Conservation (phyloP, 2,329 filamentous ascomycete species). For the Malbranchea cinnamomea region DNA sequence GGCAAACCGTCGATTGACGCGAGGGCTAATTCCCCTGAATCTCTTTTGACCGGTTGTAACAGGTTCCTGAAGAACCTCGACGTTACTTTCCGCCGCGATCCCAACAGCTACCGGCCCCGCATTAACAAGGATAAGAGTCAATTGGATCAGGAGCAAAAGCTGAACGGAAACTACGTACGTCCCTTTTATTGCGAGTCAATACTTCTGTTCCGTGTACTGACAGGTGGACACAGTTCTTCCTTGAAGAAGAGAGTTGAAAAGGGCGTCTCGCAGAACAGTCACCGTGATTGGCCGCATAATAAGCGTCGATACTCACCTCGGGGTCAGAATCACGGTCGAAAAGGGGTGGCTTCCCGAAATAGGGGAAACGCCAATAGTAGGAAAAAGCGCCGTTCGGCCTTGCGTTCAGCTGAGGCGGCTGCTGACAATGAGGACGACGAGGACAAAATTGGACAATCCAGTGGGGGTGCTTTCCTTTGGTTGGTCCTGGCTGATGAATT, state of each 20-base stretch:
- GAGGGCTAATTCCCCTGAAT: slow-evolving; percentile 80
- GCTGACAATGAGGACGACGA: too few species aligned
- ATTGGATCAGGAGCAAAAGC: slow-evolving; percentile 95
- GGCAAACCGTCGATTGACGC: slow-evolving; percentile 79
- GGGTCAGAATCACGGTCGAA: too few species aligned
- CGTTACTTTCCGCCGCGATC: slow-evolving; percentile 96
- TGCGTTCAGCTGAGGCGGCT: too few species aligned
- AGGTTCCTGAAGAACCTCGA: slow-evolving; percentile 90
- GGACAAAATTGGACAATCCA: too few species aligned
- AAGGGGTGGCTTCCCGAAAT: too few species aligned
- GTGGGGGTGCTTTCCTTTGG: too few species aligned
- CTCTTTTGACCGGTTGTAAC: slow-evolving; percentile 90
- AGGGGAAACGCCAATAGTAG: too few species aligned
- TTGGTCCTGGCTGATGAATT: too few species aligned
- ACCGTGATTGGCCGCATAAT: slow-evolving; percentile 25
- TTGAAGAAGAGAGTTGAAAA: slow-evolving; percentile 72
- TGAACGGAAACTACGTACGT: slow-evolving; percentile 77
- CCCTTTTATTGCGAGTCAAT: not conserved
- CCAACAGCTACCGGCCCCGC: slow-evolving; percentile 86
- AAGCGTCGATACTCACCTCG: too few species aligned
- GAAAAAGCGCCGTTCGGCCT: too few species aligned
- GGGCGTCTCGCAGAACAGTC: slow-evolving; percentile 35
- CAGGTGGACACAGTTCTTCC: slow-evolving; percentile 58
- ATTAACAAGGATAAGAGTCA: slow-evolving; percentile 97
- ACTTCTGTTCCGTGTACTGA: slow-evolving; percentile 2